Conservation (phyloP, 352 stramenopile genomes). For the Phytophthora colocasiae region DNA sequence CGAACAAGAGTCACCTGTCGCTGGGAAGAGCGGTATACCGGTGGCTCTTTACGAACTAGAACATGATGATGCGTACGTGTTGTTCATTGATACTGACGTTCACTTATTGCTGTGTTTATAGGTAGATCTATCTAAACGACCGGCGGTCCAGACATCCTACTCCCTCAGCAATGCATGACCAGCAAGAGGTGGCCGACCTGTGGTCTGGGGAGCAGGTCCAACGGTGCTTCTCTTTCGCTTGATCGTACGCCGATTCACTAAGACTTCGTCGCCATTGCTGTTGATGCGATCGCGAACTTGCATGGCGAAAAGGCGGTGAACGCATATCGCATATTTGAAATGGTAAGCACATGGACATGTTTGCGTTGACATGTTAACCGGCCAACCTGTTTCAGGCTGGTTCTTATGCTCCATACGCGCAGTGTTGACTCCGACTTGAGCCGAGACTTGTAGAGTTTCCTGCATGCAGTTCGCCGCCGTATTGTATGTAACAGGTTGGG, state of each 20-base stretch:
- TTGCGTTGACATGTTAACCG: background rate
- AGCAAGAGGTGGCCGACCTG: background rate
- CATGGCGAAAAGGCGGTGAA: conserved; percentile 1
- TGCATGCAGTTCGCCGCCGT: background rate
- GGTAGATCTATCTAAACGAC: too few relatives aligned
- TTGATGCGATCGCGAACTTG: background rate
- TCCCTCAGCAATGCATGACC: background rate
- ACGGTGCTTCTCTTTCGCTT: background rate
- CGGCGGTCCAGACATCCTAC: too few relatives aligned
- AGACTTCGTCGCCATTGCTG: background rate
- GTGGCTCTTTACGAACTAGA: too few relatives aligned
- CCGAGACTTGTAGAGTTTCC: background rate
- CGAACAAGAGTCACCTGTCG: too few relatives aligned
- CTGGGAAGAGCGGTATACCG: too few relatives aligned
- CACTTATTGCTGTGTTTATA: too few relatives aligned
- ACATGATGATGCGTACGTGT: too few relatives aligned
- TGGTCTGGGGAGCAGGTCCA: background rate
- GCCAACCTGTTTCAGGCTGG: background rate
- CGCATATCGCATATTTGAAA: background rate
- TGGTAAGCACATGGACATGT: background rate
- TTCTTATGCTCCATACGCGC: background rate
- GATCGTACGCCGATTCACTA: background rate
- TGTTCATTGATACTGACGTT: too few relatives aligned
- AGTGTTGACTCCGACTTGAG: background rate
- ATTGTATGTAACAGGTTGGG: too few relatives aligned